phyloP scores from a whole-genome alignment of 2,329 filamentous ascomycete genomes.

The Eutypella sp. region DNA sequence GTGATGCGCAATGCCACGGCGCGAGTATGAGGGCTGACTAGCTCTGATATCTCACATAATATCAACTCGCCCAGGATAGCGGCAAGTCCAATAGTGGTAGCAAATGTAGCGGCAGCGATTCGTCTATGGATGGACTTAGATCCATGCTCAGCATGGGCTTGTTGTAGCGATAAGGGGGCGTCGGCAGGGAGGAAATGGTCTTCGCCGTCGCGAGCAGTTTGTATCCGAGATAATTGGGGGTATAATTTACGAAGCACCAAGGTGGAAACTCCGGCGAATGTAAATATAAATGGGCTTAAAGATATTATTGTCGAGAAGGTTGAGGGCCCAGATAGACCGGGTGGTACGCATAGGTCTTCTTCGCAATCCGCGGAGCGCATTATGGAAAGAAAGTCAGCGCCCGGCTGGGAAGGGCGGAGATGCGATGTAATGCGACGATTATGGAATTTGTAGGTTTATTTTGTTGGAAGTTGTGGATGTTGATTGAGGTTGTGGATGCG shows the following conservation, averaged over 20 bases:
- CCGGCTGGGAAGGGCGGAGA: constrained; percentile 1
- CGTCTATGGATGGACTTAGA: constrained; percentile 46
- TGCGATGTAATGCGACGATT: constrained; percentile 2
- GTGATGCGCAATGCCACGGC: constrained; percentile 64
- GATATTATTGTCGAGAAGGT: constrained; percentile 48
- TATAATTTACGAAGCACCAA: constrained; percentile 66
- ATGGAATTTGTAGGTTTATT: background rate
- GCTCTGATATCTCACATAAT: constrained; percentile 76
- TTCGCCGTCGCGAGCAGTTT: constrained; percentile 49
- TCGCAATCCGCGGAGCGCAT: constrained; percentile 47
- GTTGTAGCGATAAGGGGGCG: constrained; percentile 54
- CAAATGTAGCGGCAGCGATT: constrained; percentile 62
- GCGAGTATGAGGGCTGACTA: constrained; percentile 63
- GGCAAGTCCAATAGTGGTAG: constrained; percentile 70
- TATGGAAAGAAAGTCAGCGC: constrained; percentile 1
- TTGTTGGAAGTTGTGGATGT: too few relatives aligned
- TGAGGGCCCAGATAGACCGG: constrained; percentile 36
- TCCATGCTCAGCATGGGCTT: constrained; percentile 55
- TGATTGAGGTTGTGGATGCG: too few relatives aligned
- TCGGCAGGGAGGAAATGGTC: constrained; percentile 59
- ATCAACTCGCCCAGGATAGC: constrained; percentile 76
- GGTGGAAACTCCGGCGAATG: constrained; percentile 59
- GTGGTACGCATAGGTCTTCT: constrained; percentile 51
- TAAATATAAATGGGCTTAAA: constrained; percentile 65
- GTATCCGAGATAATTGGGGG: constrained; percentile 60